Evolutionary conservation across 75 land plant genomes (phyloP).

Genomic region (Chamaecyparis obtusa): DNA sequence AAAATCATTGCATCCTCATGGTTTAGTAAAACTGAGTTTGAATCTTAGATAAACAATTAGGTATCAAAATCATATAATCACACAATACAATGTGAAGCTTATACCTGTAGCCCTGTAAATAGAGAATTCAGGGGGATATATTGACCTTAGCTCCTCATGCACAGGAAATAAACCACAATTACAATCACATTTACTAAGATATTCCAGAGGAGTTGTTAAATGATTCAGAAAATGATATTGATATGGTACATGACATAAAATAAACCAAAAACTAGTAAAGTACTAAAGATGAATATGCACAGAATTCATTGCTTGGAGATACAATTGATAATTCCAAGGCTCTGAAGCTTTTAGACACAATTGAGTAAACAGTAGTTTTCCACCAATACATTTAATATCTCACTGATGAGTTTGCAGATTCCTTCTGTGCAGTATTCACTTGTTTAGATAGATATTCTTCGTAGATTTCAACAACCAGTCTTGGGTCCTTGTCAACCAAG

Average conservation of each 20-base stretch:
- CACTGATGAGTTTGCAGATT: not conserved
- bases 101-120: not conserved
- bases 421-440: constrained; percentile 46
- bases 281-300: not conserved
- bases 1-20: not conserved
- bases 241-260: not conserved
- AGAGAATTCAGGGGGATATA: not conserved
- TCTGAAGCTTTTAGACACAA: not conserved
- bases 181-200: not conserved
- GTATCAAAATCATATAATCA: not conserved
- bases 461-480: constrained; percentile 66
- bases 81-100: not conserved
- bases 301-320: not conserved
- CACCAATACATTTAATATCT: not conserved
- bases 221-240: not conserved
- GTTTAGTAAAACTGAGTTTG: not conserved
- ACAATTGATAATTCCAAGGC: not conserved
- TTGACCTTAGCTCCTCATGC: not conserved
- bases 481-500: constrained; percentile 67
- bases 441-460: constrained; percentile 65
- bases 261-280: not conserved
- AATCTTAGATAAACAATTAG: not conserved
- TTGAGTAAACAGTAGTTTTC: not conserved
- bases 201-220: not conserved
- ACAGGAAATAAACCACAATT: not conserved